phyloP scores from a whole-genome alignment of 129 eudicot species.

The Chrysanthemum lavandulifolium region DNA sequence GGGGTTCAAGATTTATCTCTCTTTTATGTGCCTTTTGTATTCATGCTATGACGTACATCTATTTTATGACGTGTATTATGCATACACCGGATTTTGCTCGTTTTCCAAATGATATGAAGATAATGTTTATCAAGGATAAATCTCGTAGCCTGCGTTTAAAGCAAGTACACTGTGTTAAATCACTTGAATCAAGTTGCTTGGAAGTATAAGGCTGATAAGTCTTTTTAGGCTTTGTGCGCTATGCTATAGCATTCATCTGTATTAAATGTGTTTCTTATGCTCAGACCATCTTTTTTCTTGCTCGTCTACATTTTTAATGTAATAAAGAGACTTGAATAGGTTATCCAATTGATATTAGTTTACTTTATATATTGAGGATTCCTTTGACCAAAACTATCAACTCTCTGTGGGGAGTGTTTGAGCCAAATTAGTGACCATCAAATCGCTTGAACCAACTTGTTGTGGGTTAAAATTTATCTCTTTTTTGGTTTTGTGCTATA shows the following conservation, averaged over 20 bases:
- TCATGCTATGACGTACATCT: no score
- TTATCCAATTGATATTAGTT: neutral
- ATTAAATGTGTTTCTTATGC: neutral
- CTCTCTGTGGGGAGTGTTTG: neutral
- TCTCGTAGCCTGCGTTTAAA: no score
- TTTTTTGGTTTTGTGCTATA: neutral
- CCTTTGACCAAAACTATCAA: neutral
- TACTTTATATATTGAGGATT: neutral
- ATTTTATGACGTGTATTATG: no score
- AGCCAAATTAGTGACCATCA: neutral
- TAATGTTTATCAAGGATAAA: no score
- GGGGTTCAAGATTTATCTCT: no score
- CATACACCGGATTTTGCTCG: neutral
- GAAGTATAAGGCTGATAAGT: no score
- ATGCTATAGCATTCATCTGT: neutral
- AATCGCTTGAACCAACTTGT: neutral
- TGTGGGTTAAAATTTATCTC: neutral
- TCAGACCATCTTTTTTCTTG: constrained; percentile 5
- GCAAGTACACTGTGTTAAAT: neutral
- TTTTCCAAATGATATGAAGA: neutral
- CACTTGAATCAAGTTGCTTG: constrained; percentile 9
- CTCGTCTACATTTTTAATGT: neutral
- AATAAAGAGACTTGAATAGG: neutral
- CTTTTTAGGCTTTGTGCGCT: neutral
- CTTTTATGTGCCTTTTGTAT: no score